phyloP scores from a whole-genome alignment of 2,329 filamentous ascomycete genomes.

The Paracoccidioides brasiliensis region DNA sequence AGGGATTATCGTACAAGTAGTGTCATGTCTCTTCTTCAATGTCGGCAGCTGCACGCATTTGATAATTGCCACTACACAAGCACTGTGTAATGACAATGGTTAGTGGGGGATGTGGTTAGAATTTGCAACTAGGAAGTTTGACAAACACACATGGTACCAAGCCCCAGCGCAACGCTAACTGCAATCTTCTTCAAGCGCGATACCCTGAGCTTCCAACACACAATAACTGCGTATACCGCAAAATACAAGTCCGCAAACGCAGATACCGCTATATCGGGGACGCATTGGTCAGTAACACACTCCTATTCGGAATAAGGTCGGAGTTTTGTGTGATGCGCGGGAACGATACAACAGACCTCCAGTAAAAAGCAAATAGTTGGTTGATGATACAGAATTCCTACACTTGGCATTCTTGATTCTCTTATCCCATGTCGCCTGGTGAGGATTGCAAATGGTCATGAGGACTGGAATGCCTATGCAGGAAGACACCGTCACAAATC shows the following conservation, averaged over 20 bases:
- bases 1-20: constrained; percentile 17
- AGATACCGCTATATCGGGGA: constrained; percentile 15
- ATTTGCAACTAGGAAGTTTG: not conserved
- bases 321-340: no score
- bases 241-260: constrained; percentile 23
- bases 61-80: constrained; percentile 20
- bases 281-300: not conserved
- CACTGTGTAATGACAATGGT: constrained; percentile 14
- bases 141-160: constrained; percentile 11
- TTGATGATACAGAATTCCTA: not conserved
- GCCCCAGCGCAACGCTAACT: constrained; percentile 17
- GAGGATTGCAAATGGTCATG: constrained; percentile 33
- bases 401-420: constrained; percentile 2
- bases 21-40: constrained; percentile 17
- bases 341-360: not conserved
- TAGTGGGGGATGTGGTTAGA: not conserved
- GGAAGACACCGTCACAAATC: constrained; percentile 19
- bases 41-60: constrained; percentile 21
- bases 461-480: constrained; percentile 28
- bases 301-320: no score
- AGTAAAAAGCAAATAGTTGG: not conserved
- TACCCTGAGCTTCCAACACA: constrained; percentile 24
- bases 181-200: constrained; percentile 19
- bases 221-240: constrained; percentile 17
- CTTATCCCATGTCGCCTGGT: constrained; percentile 27